Base-by-base conservation (phyloP, 805 yeast species). In the Dipodascopsis uninucleata region DNA sequence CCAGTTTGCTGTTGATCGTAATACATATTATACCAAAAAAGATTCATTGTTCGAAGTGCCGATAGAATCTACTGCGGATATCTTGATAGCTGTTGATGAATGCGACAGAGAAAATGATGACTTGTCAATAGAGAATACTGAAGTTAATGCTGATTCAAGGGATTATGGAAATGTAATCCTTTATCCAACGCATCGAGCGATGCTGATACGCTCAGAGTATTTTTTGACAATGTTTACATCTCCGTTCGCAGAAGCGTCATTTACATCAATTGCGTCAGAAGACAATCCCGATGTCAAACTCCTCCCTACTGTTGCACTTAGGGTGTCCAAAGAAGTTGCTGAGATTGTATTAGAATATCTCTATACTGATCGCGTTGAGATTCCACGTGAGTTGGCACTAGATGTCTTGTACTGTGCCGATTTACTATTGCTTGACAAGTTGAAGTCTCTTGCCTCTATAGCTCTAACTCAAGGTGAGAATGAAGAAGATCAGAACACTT, bases 111-210 rank as follows among this genome's bases (percentile, higher is more conserved):
- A 41, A 22, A 16, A 42, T 8, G 37, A 43, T 35, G 29, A 41
- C 28, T 10, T 26, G n/a, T 2, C 41, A 49, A 60, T 44, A 0
- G 41, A 47, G 7, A 61, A 53, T 32, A 10, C 57, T 3, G 28
- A 31, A 5, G 29, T 33, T 12, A 31, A 18, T n/a, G 33, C 5
- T 12, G 32, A 28, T 8, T 28, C 40, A n/a, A n/a, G n/a, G n/a
- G n/a, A n/a, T n/a, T n/a, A n/a, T n/a, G n/a, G n/a, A n/a, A n/a
- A n/a, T 16, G 23, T 33, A n/a, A 21, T 35, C 10, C 71, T 69
- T 46, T 83, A 77, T 57, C 89, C 90, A 1, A 78, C 72, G 4
- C 85, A 85, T 61, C 68, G 79, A 32, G 71, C 84, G 0, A 72
- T 84, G 38, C 59, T 85, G 20, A 62, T 72, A 4, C 64, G 88